Percentiles rank a stretch among this genome's conserved stretches.
Evolutionary conservation across 164 flowering plant genomes (phyloP).

Genomic region (Protea cynaroides): DNA sequence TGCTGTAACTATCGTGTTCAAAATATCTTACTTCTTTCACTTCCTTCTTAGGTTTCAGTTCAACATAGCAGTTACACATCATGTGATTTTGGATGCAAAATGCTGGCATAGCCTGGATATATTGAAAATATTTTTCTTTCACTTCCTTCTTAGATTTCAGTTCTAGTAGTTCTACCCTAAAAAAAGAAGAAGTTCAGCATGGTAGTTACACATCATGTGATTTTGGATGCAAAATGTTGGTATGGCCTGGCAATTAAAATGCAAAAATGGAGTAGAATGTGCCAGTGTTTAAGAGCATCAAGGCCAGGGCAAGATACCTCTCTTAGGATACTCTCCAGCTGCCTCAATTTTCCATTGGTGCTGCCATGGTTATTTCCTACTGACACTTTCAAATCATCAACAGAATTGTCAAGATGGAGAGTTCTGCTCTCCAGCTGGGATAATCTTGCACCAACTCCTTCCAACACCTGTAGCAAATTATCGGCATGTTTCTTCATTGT

Average conservation of each 20-base stretch:
- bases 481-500: conserved; percentile 81
- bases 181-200: neutral
- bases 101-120: neutral
- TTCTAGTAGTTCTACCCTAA: too few relatives aligned
- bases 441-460: conserved; percentile 70
- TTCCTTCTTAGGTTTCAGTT: neutral
- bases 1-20: too few relatives aligned
- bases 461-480: conserved; percentile 60
- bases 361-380: conserved; percentile 68
- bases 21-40: neutral
- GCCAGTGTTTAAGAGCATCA: neutral
- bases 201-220: neutral
- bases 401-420: conserved; percentile 58
- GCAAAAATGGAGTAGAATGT: neutral
- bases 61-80: neutral
- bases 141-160: too few relatives aligned
- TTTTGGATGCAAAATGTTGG: neutral
- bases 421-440: conserved; percentile 79
- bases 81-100: neutral
- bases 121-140: too few relatives aligned
- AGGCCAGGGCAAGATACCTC: conserved; percentile 43
- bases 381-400: conserved; percentile 79
- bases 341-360: conserved; percentile 81
- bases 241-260: neutral
- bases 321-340: conserved; percentile 69